Base-by-base conservation (phyloP, 2,329 filamentous ascomycete species). In the Fusarium equiseti region DNA sequence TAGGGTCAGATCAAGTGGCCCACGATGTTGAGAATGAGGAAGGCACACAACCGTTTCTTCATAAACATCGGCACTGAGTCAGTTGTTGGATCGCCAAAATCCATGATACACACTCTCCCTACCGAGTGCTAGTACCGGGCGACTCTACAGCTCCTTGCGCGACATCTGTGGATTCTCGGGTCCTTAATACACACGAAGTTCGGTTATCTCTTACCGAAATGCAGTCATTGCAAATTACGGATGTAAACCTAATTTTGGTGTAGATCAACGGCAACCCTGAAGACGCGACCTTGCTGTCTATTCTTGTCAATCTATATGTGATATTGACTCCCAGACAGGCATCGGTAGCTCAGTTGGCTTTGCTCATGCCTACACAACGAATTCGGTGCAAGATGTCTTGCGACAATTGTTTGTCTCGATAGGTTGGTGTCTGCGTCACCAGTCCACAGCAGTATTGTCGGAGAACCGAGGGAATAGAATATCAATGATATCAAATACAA, bases 361-460 rank as follows among this genome's bases (percentile, higher is more conserved):
- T n/a, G 84, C 63, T 55, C 74, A 35, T 81, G 66, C 3, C 62
- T 70, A 4, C 72, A 46, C 1, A 79, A 80, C 43, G 80, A 79
- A 12, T 66, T 70, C 3, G 77, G 63, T n/a, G 18, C n/a, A 18
- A 16, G 18, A 29, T 16, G n/a, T 16, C 5, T 42, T 27, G 9
- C 29, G 11, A 9, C 27, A 63, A 38, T 18, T 7, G 13, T 18
- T 20, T 11, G 12, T 22, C 18, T 59, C 24, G 27, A 31, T 42
- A 20, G 31, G 8, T 26, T 8, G n/a, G 13, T 29, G 22, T 27
- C 38, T 58, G 45, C 16, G 8, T 45, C 80, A 76, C 79, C 13
- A 75, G 68, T 11, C 35, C 5, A 74, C 66, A 22, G 73, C 76
- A 4, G 7, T 20, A 6, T 7, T 38, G 18, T 38, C 18, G 35